A percentile compares a stretch with the other conserved stretches of the same genome.
phyloP scores from a whole-genome alignment of 768 basidiomycete genomes.

The Panaeolus papilionaceus region DNA sequence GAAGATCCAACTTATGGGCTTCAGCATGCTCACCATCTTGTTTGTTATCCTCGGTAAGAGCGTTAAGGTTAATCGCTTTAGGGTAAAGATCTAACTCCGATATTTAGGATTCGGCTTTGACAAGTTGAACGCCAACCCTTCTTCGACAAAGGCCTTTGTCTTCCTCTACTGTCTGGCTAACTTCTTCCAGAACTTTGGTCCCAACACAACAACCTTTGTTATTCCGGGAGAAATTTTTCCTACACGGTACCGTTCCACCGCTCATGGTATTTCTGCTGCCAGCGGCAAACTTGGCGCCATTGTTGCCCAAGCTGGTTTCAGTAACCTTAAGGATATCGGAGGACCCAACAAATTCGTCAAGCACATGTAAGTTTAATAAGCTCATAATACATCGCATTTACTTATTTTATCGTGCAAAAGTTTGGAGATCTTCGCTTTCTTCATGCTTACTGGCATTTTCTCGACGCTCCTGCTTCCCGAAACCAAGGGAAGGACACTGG shows the following conservation, averaged over 20 bases:
- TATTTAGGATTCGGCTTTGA: slow-evolving; percentile 71
- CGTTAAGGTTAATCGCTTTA: background rate
- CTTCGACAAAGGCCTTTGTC: slow-evolving; percentile 66
- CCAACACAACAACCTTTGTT: slow-evolving; percentile 81
- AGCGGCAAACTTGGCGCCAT: slow-evolving; percentile 86
- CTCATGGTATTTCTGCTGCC: slow-evolving; percentile 85
- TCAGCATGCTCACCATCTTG: slow-evolving; percentile 65
- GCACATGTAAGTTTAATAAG: slow-evolving; percentile 62
- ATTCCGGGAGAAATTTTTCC: slow-evolving; percentile 88
- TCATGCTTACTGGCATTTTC: slow-evolving; percentile 86
- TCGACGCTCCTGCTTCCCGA: slow-evolving; percentile 84
- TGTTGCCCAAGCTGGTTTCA: slow-evolving; percentile 80
- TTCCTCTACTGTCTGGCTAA: slow-evolving; percentile 88
- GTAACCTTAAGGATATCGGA: slow-evolving; percentile 69
- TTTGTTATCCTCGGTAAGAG: slow-evolving; percentile 73
- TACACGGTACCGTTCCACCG: slow-evolving; percentile 87
- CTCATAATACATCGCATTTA: background rate
- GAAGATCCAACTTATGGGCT: slow-evolving; percentile 83
- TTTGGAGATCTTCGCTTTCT: slow-evolving; percentile 82
- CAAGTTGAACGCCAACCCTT: slow-evolving; percentile 50
- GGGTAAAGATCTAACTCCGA: background rate
- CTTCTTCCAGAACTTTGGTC: slow-evolving; percentile 92
- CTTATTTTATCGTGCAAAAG: slow-evolving; percentile 34
- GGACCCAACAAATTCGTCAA: slow-evolving; percentile 65
- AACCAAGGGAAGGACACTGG: slow-evolving; percentile 70